These are phyloP conservation scores for Ustilago trichophora DNA, from an alignment of 1,284 basidiomycete genomes.

Conservation along the genomic window DNA sequence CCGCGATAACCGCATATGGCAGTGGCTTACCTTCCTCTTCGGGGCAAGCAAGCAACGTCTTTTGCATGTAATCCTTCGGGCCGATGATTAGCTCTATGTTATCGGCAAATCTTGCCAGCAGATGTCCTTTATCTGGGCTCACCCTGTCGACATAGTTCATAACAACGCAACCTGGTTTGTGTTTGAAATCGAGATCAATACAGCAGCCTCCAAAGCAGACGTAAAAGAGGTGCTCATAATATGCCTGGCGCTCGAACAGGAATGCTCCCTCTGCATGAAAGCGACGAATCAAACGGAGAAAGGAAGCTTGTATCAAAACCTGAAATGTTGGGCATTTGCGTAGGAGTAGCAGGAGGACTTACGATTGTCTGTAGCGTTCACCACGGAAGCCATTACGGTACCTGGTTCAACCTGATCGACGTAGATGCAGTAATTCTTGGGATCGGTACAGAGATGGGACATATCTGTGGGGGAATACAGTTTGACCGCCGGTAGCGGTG, in stretches of 20 bases:
- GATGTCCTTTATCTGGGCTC: neutral
- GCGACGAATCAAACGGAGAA: no score
- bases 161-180: slow-evolving; percentile 4
- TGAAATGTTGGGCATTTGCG: no score
- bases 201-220: slow-evolving; percentile 31
- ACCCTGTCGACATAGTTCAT: slow-evolving; percentile 9
- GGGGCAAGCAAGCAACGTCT: slow-evolving; percentile 8
- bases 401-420: slow-evolving; percentile 23
- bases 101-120: slow-evolving; percentile 30
- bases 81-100: slow-evolving; percentile 4
- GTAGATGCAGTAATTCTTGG: slow-evolving; percentile 31
- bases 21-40: neutral
- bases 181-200: slow-evolving; percentile 10
- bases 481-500: no score
- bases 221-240: neutral
- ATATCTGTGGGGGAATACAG: slow-evolving; percentile 11
- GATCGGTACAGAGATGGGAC: slow-evolving; percentile 5
- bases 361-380: slow-evolving; percentile 28
- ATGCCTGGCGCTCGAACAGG: slow-evolving; percentile 6
- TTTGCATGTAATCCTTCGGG: slow-evolving; percentile 10
- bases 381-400: slow-evolving; percentile 5
- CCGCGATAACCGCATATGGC: slow-evolving; percentile 26
- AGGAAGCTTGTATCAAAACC: no score
- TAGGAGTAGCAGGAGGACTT: no score
- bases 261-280: slow-evolving; percentile 26